Evolutionary conservation across 345 rosid species (phyloP).

Genomic region (Ceriops tagal): DNA sequence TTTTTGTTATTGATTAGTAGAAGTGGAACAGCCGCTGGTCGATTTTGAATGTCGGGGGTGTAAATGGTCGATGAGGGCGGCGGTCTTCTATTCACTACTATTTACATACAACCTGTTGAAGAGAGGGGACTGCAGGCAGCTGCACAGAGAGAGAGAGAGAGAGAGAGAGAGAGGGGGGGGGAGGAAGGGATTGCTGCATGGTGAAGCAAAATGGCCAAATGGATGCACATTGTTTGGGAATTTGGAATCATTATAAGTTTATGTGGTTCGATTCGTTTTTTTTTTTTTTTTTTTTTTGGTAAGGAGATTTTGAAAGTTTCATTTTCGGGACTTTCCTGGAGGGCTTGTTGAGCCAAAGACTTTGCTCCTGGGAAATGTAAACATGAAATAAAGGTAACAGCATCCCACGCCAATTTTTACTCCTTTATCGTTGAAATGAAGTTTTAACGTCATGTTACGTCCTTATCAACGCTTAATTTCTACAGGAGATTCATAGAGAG

Average conservation of each 20-base stretch:
- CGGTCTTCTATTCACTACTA: conserved; percentile 3
- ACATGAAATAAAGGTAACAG: no score
- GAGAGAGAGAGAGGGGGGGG: no score
- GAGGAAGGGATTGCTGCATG: conserved; percentile 11
- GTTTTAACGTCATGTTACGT: neutral
- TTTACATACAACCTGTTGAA: no score
- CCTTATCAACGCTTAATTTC: neutral
- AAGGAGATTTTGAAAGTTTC: neutral
- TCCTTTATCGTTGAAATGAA: neutral
- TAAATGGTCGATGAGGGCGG: conserved; percentile 53
- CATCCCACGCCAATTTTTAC: neutral
- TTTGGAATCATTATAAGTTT: conserved; percentile 6
- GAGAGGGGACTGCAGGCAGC: no score
- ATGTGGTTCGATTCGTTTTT: neutral
- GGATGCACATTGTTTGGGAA: conserved; percentile 10
- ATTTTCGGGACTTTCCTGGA: neutral
- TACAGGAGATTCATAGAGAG: no score
- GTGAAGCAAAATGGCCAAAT: conserved; percentile 19
- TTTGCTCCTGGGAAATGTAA: no score
- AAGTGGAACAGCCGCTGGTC: conserved; percentile 3
- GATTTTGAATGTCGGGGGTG: conserved; percentile 32
- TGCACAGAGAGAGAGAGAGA: no score
- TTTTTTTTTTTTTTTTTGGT: no score
- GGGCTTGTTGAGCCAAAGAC: no score
- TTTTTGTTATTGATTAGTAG: conserved; percentile 26